These are phyloP conservation scores for Penicillium fimorum DNA, from an alignment of 495 filamentous ascomycete genomes.

Conservation along the genomic window DNA sequence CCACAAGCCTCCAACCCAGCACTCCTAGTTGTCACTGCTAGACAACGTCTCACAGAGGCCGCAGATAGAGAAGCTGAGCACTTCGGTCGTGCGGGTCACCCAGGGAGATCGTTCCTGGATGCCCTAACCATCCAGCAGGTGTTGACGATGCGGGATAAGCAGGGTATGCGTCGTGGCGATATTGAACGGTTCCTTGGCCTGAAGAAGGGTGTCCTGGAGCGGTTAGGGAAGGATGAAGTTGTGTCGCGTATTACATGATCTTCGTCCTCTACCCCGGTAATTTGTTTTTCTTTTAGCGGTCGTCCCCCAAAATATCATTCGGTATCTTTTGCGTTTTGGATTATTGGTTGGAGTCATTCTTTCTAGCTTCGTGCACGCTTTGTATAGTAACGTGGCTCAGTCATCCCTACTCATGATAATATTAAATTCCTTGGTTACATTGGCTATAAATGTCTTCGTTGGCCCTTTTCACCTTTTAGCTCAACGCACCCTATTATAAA, in stretches of 20 bases:
- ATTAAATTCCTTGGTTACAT: neutral
- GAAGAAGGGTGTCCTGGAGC: slow-evolving; percentile 54
- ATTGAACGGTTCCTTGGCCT: slow-evolving; percentile 62
- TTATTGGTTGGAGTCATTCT: slow-evolving; percentile 3
- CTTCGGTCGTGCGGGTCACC: slow-evolving; percentile 43
- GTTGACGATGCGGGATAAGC: slow-evolving; percentile 58
- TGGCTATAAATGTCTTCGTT: neutral
- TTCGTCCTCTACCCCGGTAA: neutral
- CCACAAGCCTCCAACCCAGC: slow-evolving; percentile 54
- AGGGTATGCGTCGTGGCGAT: slow-evolving; percentile 45
- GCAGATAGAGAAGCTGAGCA: slow-evolving; percentile 52
- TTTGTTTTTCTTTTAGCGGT: neutral
- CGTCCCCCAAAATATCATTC: neutral
- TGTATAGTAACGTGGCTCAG: slow-evolving; percentile 2
- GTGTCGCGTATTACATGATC: slow-evolving; percentile 38
- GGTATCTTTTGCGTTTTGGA: slow-evolving; percentile 8
- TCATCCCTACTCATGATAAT: slow-evolving; percentile 11
- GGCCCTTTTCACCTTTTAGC: neutral
- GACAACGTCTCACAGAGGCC: slow-evolving; percentile 40
- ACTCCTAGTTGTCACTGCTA: slow-evolving; percentile 46
- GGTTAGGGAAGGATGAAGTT: slow-evolving; percentile 52
- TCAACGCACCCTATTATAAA: too few species aligned
- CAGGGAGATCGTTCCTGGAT: slow-evolving; percentile 58
- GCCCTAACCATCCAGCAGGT: slow-evolving; percentile 58
- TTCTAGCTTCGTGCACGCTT: neutral